Percentiles rank a stretch among this genome's conserved stretches.
Evolutionary conservation across 371 early-diverging fungal genomes (phyloP).

Genomic region (Mucor racemosus): DNA sequence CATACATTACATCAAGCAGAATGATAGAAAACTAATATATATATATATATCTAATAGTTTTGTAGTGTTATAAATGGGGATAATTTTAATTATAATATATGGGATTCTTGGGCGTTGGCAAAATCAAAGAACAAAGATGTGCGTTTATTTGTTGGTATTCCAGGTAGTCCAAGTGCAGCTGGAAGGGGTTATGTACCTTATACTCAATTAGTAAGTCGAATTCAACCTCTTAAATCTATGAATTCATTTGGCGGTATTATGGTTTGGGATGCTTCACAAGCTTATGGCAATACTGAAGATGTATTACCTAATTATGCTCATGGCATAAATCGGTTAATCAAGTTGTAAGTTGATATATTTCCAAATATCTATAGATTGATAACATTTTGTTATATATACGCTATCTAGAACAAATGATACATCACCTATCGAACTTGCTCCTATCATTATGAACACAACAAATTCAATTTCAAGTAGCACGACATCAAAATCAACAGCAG

Average conservation of each 20-base stretch:
- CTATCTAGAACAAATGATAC: slow-evolving; percentile 1
- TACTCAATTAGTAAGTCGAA: slow-evolving; percentile 22
- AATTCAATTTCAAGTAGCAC: neutral
- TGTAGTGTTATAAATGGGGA: slow-evolving; percentile 26
- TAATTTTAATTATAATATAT: slow-evolving; percentile 49
- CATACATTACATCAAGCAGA: neutral
- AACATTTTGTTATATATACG: neutral
- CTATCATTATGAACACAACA: neutral
- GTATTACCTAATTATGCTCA: slow-evolving; percentile 30
- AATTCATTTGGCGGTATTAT: slow-evolving; percentile 69
- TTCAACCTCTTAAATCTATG: slow-evolving; percentile 36
- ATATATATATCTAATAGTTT: slow-evolving; percentile 20
- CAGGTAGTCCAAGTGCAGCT: slow-evolving; percentile 59
- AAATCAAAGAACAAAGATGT: slow-evolving; percentile 63
- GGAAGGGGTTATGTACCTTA: slow-evolving; percentile 44
- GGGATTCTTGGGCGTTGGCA: slow-evolving; percentile 72
- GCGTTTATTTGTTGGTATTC: slow-evolving; percentile 63
- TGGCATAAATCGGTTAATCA: slow-evolving; percentile 22
- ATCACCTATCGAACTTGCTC: neutral
- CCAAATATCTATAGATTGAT: neutral
- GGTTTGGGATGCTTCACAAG: slow-evolving; percentile 66
- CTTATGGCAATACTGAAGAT: slow-evolving; percentile 43
- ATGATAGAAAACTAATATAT: neutral
- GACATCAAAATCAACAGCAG: neutral
- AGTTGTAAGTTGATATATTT: slow-evolving; percentile 12